A percentile compares a stretch with the other conserved stretches of the same genome.
Evolutionary conservation across 306 rosid genomes (phyloP).

Genomic region (Casuarina glauca): DNA sequence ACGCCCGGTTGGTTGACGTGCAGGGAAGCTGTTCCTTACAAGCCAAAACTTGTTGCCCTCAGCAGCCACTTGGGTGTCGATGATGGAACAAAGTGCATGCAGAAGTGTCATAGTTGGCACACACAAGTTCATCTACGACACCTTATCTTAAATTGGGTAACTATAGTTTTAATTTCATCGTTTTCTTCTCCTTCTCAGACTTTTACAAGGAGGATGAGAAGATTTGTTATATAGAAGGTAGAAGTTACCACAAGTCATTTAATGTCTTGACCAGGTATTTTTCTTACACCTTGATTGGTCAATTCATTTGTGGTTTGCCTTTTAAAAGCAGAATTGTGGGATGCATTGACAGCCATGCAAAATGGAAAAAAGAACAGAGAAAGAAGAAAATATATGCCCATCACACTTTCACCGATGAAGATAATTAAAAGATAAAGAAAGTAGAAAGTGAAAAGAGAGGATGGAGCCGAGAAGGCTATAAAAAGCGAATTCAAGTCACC

Average conservation of each 20-base stretch:
- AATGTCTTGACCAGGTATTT: no score
- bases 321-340: no score
- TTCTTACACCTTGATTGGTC: no score
- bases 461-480: neutral
- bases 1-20: neutral
- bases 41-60: neutral
- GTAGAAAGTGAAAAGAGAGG: neutral
- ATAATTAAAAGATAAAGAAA: neutral
- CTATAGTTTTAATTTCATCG: no score
- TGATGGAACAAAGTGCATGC: neutral
- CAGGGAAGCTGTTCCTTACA: neutral
- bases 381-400: neutral
- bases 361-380: neutral
- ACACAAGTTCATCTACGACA: no score
- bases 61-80: neutral
- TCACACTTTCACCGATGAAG: no score
- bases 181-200: no score
- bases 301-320: no score
- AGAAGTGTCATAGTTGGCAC: neutral
- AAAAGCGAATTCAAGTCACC: neutral
- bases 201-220: no score
- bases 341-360: constrained; percentile 11
- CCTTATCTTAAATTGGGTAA: no score
- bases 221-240: no score
- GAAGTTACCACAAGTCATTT: no score